Percentiles rank a stretch among this genome's conserved stretches.
phyloP scores from a whole-genome alignment of 441 rosid species.

The Jatropha multifida region DNA sequence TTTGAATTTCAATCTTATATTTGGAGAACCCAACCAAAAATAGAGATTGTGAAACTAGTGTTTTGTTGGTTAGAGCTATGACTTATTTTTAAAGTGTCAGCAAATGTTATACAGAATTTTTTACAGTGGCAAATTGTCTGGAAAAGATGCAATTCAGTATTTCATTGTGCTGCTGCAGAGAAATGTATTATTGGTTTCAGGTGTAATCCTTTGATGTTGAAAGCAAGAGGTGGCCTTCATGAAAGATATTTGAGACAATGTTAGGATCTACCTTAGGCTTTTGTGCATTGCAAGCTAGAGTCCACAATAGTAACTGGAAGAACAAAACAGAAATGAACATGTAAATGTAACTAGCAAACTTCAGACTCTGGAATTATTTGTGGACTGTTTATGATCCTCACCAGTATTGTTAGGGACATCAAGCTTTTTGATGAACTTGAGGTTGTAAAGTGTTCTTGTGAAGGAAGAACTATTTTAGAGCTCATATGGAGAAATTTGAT shows the following conservation, averaged over 20 bases:
- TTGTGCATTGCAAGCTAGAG: not conserved
- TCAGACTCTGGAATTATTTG: not conserved
- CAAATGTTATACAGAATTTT: not conserved
- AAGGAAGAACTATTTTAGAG: not conserved
- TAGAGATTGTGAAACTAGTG: not conserved
- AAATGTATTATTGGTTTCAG: not conserved
- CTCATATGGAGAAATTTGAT: not conserved
- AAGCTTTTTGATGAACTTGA: not conserved
- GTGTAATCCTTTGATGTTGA: not conserved
- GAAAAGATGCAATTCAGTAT: not conserved
- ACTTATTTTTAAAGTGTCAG: not conserved
- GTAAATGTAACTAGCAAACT: not conserved
- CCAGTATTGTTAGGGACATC: not conserved
- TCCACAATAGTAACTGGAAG: not conserved
- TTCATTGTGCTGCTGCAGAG: not conserved
- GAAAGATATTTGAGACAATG: not conserved
- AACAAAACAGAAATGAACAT: not conserved
- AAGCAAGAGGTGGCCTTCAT: not conserved
- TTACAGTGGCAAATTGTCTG: not conserved
- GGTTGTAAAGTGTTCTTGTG: not conserved
- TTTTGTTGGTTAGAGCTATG: not conserved
- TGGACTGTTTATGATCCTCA: not conserved
- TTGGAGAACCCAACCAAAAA: not conserved
- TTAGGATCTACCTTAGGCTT: not conserved
- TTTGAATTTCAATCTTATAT: not conserved